Evolutionary conservation across 2,329 filamentous ascomycete genomes (phyloP), one percentile per base, ranked within the genome.

Genomic region (Diatrype stigma): DNA sequence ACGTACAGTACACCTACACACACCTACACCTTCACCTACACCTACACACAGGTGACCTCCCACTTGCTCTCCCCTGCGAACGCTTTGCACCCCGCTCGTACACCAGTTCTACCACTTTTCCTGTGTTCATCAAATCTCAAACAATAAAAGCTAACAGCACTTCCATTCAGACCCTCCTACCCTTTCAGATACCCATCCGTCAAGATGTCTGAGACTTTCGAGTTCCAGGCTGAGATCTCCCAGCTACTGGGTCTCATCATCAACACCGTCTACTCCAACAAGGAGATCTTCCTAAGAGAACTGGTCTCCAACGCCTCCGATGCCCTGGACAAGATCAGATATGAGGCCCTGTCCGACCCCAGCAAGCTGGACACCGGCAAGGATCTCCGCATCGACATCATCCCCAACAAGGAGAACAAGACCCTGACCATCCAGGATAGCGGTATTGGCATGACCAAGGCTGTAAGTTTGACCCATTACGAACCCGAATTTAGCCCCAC

Each of bases 201-300:
- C 76, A 89, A 73, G 73, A 96, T 96, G 90, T 77, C 90, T 76
- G 40, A 97, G 82, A 96, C 92, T 65, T 99, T 99, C 81, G 93
- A 97, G 88, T 99, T 97, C 83, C 94, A 99, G 88, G 94, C 94
- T 88, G 94, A 99, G 89, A 99, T 99, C 74, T 97, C 93, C 89
- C 94, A 99, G 90, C 90, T 99, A 63, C 89, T 99, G 73, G 91
- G 87, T 65, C 89, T 99, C 74, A 99, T 99, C 79, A 99, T 99
- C 85, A 99, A 99, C 89, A 97, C 94, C 63, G 94, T 99, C 81
- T 99, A 97, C 85, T 96, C 92, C 67, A 99, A 99, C 88, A 99
- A 99, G 85, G 94, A 97, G 80, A 97, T 99, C 73, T 99, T 99
- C 87, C 80, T 99, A 68, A 83, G 94, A 87, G 94, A 99, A 80